Evolutionary conservation across 139 green algal species (phyloP).

Genomic region (Edaphochlamys debaryana): DNA sequence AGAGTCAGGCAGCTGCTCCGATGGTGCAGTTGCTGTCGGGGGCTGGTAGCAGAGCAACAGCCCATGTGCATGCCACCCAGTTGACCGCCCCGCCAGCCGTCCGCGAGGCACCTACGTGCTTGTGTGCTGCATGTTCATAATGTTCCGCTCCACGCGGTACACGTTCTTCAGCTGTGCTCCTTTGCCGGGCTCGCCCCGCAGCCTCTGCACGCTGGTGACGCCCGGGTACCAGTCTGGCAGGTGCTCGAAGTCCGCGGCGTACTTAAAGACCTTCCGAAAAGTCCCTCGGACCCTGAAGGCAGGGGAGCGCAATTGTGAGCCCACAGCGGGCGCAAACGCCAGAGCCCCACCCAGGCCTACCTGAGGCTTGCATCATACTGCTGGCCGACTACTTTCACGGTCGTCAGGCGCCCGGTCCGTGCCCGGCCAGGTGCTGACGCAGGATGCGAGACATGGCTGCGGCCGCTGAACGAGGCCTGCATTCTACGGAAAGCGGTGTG

Average conservation of each 20-base stretch:
- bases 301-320: not conserved
- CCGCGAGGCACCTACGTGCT: not conserved
- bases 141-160: constrained; percentile 24
- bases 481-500: not conserved
- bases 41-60: not conserved
- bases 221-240: constrained; percentile 33
- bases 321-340: not conserved
- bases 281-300: constrained; percentile 6
- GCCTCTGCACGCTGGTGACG: not conserved
- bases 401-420: not conserved
- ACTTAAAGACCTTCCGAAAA: constrained; percentile 18
- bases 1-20: no score
- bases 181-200: not conserved
- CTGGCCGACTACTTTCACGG: not conserved
- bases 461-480: constrained; percentile 2
- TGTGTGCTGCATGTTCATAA: constrained; percentile 23
- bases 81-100: not conserved
- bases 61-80: no score
- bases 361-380: constrained; percentile 24
- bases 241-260: constrained; percentile 25
- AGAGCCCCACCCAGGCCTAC: not conserved
- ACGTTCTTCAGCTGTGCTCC: constrained; percentile 12
- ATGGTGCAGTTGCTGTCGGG: not conserved
- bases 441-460: not conserved
- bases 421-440: not conserved